These are phyloP conservation scores for Verruconis gallopava DNA, from an alignment of 2,329 filamentous ascomycete genomes.

Conservation along the genomic window DNA sequence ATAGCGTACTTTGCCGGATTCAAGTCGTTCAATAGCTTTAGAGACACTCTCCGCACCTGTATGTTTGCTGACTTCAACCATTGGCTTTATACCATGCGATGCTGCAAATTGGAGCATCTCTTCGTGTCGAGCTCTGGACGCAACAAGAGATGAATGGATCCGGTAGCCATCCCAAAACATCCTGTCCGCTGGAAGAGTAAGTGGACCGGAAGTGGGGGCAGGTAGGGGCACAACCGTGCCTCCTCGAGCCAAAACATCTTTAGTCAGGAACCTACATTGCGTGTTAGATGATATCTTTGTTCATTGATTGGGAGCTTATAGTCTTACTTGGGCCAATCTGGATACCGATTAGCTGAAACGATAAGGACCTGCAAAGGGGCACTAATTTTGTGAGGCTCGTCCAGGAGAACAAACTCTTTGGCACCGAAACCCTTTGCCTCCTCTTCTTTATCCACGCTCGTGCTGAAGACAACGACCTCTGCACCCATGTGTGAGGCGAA, in stretches of 20 bases:
- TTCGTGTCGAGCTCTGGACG: conserved; percentile 15
- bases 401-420: conserved; percentile 17
- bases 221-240: conserved; percentile 15
- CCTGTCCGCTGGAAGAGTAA: background rate
- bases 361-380: conserved; percentile 15
- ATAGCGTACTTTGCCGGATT: conserved; percentile 15
- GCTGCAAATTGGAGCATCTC: conserved; percentile 17
- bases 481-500: conserved; percentile 4
- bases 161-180: conserved; percentile 3
- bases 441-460: conserved; percentile 14
- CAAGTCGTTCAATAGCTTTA: conserved; percentile 14
- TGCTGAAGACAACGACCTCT: conserved; percentile 11
- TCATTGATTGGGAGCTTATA: too few relatives aligned
- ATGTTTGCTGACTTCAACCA: conserved; percentile 15
- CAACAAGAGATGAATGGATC: conserved; percentile 15
- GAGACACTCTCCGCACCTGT: conserved; percentile 14
- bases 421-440: conserved; percentile 15
- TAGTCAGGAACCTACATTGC: conserved; percentile 15
- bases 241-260: conserved; percentile 15
- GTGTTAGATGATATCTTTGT: too few relatives aligned
- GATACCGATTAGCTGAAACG: conserved; percentile 15
- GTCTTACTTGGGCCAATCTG: conserved; percentile 17
- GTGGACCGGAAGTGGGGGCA: conserved; percentile 10
- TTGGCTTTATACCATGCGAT: conserved; percentile 14
- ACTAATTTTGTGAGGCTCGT: conserved; percentile 15